phyloP scores from a whole-genome alignment of 495 filamentous ascomycete genomes.

The Aspergillus avenaceus region DNA sequence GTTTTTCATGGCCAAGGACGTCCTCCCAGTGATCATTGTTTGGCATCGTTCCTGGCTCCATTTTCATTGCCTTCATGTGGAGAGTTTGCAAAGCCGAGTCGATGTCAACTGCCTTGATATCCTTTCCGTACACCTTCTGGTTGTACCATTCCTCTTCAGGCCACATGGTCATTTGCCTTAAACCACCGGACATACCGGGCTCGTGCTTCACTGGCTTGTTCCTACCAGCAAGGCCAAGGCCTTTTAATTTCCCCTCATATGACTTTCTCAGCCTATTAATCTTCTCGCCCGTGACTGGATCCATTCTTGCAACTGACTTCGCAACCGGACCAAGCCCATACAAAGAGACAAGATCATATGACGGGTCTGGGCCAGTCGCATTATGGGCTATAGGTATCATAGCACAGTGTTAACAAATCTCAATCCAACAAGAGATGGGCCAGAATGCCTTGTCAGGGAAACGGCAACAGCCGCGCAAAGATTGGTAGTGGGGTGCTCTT shows the following conservation, averaged over 20 bases:
- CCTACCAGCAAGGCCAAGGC: conserved; percentile 56
- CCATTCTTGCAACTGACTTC: conserved; percentile 58
- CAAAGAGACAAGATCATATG: conserved; percentile 59
- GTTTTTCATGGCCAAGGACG: conserved; percentile 56
- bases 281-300: conserved; percentile 64
- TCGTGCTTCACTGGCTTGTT: conserved; percentile 56
- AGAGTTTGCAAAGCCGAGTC: conserved; percentile 43
- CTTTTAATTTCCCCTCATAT: conserved; percentile 67
- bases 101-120: conserved; percentile 44
- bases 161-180: conserved; percentile 45
- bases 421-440: conserved; percentile 26
- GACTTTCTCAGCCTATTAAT: conserved; percentile 71
- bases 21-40: conserved; percentile 56
- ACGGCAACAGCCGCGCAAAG: conserved; percentile 25
- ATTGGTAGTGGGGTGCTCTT: conserved; percentile 40
- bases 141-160: conserved; percentile 66
- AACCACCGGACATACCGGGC: conserved; percentile 33
- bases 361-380: conserved; percentile 53
- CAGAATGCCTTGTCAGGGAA: conserved; percentile 21
- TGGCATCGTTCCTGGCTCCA: conserved; percentile 52
- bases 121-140: conserved; percentile 59
- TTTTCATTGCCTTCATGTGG: conserved; percentile 49
- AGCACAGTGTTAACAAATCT: conserved; percentile 41
- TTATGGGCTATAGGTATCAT: conserved; percentile 35
- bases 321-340: conserved; percentile 59